Base-by-base conservation (phyloP, 345 rosid genomes). In the Salix koriyanagi region DNA sequence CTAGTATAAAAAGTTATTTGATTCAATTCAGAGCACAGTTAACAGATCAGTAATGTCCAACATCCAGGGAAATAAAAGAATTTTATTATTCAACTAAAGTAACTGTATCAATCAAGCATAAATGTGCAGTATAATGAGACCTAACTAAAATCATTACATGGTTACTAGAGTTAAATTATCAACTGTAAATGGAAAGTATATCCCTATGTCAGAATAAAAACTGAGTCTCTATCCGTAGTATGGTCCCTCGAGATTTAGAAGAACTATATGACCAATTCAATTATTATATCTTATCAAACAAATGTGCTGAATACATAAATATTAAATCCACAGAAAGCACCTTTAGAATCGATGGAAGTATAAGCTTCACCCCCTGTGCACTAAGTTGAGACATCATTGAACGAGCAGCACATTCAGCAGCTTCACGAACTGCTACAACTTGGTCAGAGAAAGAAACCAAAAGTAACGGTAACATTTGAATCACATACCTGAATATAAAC, bases 331-430 rank as follows among this genome's bases (percentile, higher is more conserved):
- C 44, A 75, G 79, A 41, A 28, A 65, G 61, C 67, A 96, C 98
- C 97, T 90, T 91, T 69, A 93, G 85, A 71, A 96, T 90, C 68
- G 97, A 96, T 28, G 99, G 99, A 79, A 96, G 98, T 68, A 96
- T 96, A 80, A 92, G 92, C 86, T 96, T 96, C 79, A 96, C 99
- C 62, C 99, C 98, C 76, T 87, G 93, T 32, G 87, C 98, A 30
- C 87, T 91, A 54, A 96, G 92, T 67, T 93, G 96, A 88, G 99
- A 89, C 99, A 93, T 96, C 97, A 96, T 93, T 65, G 99, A 97
- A 39, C 98, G 99, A 79, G 99, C 95, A 80, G 98, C 96, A 81
- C 97, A 92, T 79, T 96, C 98, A 75, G 98, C 97, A 84, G 97
- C 98, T 82, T 93, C 99, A 70, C 99, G 99, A 83, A 96, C 96